phyloP scores from a whole-genome alignment of 2,329 filamentous ascomycete species.

The Xylariaceae sp. region DNA sequence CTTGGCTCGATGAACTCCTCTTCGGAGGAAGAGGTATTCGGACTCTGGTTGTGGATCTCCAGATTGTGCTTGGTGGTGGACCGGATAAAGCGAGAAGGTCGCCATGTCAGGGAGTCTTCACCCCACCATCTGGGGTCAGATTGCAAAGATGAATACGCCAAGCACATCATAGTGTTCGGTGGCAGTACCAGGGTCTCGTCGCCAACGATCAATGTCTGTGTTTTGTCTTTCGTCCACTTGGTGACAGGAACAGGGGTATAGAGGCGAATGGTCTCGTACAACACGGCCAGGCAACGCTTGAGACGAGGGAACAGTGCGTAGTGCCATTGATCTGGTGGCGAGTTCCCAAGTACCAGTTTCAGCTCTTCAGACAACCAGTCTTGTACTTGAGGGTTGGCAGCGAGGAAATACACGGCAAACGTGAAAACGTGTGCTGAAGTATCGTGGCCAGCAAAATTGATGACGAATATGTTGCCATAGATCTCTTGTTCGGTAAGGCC shows the following conservation, averaged over 20 bases:
- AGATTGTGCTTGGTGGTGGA: background rate
- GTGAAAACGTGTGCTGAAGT: background rate
- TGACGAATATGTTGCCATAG: conserved; percentile 8
- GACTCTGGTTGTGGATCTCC: background rate
- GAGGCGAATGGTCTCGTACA: conserved; percentile 3
- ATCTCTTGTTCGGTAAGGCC: conserved; percentile 22
- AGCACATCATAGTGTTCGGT: conserved; percentile 18
- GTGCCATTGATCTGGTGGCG: background rate
- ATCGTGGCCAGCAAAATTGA: conserved; percentile 11
- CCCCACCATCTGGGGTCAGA: conserved; percentile 27
- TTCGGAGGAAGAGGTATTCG: background rate
- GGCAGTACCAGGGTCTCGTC: conserved; percentile 18
- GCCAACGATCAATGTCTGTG: conserved; percentile 14
- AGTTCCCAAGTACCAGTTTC: background rate
- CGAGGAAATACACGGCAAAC: conserved; percentile 2
- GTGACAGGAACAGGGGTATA: conserved; percentile 27
- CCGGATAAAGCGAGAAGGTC: conserved; percentile 24
- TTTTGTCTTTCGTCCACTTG: conserved; percentile 17
- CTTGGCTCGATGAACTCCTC: conserved; percentile 18
- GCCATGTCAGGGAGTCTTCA: conserved; percentile 20
- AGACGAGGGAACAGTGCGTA: conserved; percentile 4
- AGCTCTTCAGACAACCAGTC: conserved; percentile 4
- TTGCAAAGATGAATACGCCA: conserved; percentile 22
- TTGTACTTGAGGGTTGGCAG: conserved; percentile 3
- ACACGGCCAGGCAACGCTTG: background rate